Conservation (phyloP, 805 yeast genomes). For the Candida namnaoensis region DNA sequence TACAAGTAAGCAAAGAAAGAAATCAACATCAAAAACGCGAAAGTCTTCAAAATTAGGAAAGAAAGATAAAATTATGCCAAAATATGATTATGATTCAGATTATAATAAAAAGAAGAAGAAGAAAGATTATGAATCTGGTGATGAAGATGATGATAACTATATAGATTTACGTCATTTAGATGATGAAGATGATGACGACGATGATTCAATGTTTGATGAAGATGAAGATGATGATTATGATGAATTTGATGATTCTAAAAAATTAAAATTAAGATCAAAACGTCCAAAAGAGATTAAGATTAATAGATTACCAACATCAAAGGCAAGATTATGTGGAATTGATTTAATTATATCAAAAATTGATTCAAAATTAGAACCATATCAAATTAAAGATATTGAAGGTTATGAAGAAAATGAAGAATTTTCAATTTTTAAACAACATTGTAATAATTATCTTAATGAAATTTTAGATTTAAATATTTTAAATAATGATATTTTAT, state of each 20-base stretch:
- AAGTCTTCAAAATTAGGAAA: neutral
- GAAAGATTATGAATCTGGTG: too few species aligned
- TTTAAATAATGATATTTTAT: conserved; percentile 22
- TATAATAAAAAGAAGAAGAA: too few species aligned
- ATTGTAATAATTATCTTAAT: conserved; percentile 20
- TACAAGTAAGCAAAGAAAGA: neutral
- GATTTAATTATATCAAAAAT: conserved; percentile 11
- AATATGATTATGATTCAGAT: too few species aligned
- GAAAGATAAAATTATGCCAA: neutral
- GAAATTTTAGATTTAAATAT: conserved; percentile 26
- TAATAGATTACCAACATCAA: conserved; percentile 13
- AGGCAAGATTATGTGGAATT: conserved; percentile 10
- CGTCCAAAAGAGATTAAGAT: conserved; percentile 18
- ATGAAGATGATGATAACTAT: neutral
- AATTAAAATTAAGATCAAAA: too few species aligned
- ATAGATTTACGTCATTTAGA: neutral
- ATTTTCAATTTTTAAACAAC: conserved; percentile 11
- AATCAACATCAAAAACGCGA: neutral
- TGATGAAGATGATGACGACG: conserved; percentile 3
- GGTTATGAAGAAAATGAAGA: neutral
- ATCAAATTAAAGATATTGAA: too few species aligned
- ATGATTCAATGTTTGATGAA: neutral
- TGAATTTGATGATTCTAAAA: neutral
- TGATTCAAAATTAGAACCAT: conserved; percentile 1
- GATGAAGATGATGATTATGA: neutral